Evolutionary conservation across 2,329 filamentous ascomycete genomes (phyloP), one percentile per base, ranked within the genome.

Genomic region (Aspergillus amoenus): DNA sequence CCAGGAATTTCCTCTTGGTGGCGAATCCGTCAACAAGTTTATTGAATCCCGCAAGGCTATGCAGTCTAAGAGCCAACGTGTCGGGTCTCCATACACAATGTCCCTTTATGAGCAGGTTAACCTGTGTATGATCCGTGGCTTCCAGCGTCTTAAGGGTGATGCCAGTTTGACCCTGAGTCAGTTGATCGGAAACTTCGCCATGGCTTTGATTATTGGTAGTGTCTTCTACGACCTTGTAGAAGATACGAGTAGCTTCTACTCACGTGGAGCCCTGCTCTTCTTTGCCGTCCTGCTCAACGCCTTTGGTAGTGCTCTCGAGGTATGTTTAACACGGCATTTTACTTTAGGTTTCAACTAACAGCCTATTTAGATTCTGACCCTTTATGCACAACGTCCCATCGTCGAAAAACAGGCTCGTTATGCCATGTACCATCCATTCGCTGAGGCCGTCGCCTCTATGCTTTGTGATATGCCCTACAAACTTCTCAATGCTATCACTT

Each of bases 331-430:
- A 1, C 5, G 9, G 22, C 8, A 5, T 24, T 15, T 21, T 32
- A 6, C 4, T 6, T 17, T 37, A 1, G 5, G n/a, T 17, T 18
- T 12, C 12, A 34, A 43, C 41, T 58, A 76, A 61, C 48, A 57
- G 41, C 9, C 11, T 61, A 55, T n/a, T 0, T 59, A 87, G 81
- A 94, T 96, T 70, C 75, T 94, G 34, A 92, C 90, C 0, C 82
- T 96, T 4, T 97, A 94, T 70, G 85, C 90, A 2, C 92, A 96
- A 82, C 88, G 93, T 39, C 89, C 90, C 1, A 96, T 96, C 66
- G 91, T 97, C 59, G 91, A 96, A 70, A 96, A 96, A 72, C 93
- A 97, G 66, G 78, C 82, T 55, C 86, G 89, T 57, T 96, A 96
- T 70, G 91, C 92, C 17, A 81, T 96, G 17, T 96, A 96, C 67